Percentiles rank a stretch among this genome's conserved stretches.
Evolutionary conservation across 2,329 filamentous ascomycete genomes (phyloP).

Genomic region (Microcyclospora pomicola): DNA sequence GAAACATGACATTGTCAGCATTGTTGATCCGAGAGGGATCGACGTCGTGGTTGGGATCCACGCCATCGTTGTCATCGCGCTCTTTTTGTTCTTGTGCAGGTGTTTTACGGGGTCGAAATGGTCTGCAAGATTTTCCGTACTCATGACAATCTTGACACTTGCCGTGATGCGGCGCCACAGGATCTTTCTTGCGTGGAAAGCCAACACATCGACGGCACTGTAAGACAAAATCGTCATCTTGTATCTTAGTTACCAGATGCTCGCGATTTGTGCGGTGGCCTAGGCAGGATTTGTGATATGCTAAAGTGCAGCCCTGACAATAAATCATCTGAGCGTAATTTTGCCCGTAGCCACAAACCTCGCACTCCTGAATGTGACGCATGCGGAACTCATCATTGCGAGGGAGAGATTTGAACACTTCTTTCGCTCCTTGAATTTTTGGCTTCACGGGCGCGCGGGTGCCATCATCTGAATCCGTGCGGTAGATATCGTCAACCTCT

Average conservation of each 20-base stretch:
- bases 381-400: slow-evolving; percentile 52
- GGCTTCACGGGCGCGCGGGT: slow-evolving; percentile 28
- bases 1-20: slow-evolving; percentile 61
- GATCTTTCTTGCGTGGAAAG: slow-evolving; percentile 52
- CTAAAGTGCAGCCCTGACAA: slow-evolving; percentile 79
- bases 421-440: slow-evolving; percentile 49
- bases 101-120: slow-evolving; percentile 62
- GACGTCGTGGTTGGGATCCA: slow-evolving; percentile 60
- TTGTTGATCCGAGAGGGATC: slow-evolving; percentile 57
- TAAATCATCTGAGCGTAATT: slow-evolving; percentile 60
- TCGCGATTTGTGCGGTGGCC: slow-evolving; percentile 60
- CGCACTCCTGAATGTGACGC: slow-evolving; percentile 58
- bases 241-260: slow-evolving; percentile 82
- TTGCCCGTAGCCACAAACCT: slow-evolving; percentile 50
- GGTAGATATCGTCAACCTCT: slow-evolving; percentile 42
- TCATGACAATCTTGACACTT: slow-evolving; percentile 57
- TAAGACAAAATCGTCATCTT: slow-evolving; percentile 62
- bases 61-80: slow-evolving; percentile 61
- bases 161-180: slow-evolving; percentile 53
- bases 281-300: slow-evolving; percentile 74
- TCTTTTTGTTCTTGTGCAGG: slow-evolving; percentile 71
- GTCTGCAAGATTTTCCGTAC: slow-evolving; percentile 52
- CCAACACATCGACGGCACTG: slow-evolving; percentile 82
- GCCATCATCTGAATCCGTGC: slow-evolving; percentile 28
- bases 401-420: slow-evolving; percentile 54